phyloP scores from a whole-genome alignment of 179 eudicot genomes.

The Nepenthes alata region DNA sequence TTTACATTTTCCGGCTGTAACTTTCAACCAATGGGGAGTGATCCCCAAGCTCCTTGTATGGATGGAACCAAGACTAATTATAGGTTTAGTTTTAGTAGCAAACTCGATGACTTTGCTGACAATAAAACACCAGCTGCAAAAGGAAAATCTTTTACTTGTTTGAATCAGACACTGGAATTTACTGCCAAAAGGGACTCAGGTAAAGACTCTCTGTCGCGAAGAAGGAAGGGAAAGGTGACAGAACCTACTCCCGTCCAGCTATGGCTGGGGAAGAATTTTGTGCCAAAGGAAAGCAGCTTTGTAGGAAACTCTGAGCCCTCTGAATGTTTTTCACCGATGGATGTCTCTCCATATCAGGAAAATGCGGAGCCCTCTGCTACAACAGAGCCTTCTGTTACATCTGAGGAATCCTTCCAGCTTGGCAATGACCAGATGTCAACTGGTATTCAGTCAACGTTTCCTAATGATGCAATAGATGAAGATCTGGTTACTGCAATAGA shows the following conservation, averaged over 20 bases:
- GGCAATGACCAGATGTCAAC: constrained; percentile 12
- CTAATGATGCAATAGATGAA: constrained; percentile 17
- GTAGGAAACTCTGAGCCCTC: constrained; percentile 17
- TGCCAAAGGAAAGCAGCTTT: constrained; percentile 16
- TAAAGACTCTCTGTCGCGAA: constrained; percentile 15
- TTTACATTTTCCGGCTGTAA: constrained; percentile 10
- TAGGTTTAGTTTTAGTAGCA: constrained; percentile 18
- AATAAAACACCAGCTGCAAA: constrained; percentile 20
- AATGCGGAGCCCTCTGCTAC: constrained; percentile 17
- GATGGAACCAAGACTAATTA: constrained; percentile 17
- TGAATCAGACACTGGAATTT: constrained; percentile 18
- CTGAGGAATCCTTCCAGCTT: constrained; percentile 22
- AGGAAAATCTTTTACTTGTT: constrained; percentile 9
- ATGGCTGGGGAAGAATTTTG: constrained; percentile 14
- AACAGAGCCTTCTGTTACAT: constrained; percentile 36
- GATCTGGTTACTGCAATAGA: constrained; percentile 27
- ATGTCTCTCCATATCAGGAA: constrained; percentile 26
- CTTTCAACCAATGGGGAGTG: constrained; percentile 14
- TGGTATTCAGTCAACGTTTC: constrained; percentile 2
- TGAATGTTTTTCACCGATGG: constrained; percentile 33
- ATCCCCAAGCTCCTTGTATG: constrained; percentile 13
- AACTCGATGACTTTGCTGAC: constrained; percentile 19
- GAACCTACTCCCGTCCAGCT: constrained; percentile 14
- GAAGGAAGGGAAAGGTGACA: constrained; percentile 23
- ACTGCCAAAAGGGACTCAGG: constrained; percentile 19